Percentiles rank a stretch among this genome's conserved stretches.
Conservation (phyloP, 1,139 yeast genomes). For the Candida neerlandica region DNA sequence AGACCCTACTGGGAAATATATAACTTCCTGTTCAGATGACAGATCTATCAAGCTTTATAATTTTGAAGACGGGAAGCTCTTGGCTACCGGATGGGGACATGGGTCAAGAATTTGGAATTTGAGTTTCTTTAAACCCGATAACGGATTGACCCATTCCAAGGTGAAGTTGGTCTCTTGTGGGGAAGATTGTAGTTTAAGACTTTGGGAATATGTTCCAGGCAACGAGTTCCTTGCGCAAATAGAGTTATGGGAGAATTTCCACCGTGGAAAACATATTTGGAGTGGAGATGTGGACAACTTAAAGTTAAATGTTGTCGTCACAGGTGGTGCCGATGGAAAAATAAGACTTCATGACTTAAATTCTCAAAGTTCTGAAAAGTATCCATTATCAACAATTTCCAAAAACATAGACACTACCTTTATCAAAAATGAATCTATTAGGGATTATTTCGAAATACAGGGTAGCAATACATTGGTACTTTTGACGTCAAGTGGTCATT, state of each 20-base stretch:
- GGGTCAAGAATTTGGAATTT: constrained; percentile 91
- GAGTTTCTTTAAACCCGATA: constrained; percentile 43
- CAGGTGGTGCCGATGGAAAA: constrained; percentile 92
- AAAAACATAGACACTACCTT: constrained; percentile 26
- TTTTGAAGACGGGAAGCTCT: constrained; percentile 51
- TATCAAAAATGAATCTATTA: constrained; percentile 57
- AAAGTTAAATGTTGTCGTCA: constrained; percentile 52
- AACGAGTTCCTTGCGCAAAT: constrained; percentile 26
- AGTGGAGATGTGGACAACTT: constrained; percentile 61
- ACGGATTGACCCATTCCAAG: constrained; percentile 23
- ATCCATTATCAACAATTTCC: constrained; percentile 35
- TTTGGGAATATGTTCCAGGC: constrained; percentile 58
- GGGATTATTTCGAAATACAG: constrained; percentile 55
- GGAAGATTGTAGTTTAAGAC: constrained; percentile 86
- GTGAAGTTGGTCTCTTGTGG: constrained; percentile 67
- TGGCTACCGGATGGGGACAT: constrained; percentile 95
- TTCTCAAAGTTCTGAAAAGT: constrained; percentile 18
- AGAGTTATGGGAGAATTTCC: constrained; percentile 57
- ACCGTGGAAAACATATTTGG: constrained; percentile 89
- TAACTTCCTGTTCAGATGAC: constrained; percentile 91
- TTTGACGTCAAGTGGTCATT: constrained; percentile 65
- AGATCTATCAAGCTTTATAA: constrained; percentile 82
- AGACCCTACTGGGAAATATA: constrained; percentile 54
- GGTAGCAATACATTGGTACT: constrained; percentile 44
- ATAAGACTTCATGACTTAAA: constrained; percentile 60